These are phyloP conservation scores for Eragrostis curvula DNA, from an alignment of 176 grass and related monocot genomes.

Conservation along the genomic window DNA sequence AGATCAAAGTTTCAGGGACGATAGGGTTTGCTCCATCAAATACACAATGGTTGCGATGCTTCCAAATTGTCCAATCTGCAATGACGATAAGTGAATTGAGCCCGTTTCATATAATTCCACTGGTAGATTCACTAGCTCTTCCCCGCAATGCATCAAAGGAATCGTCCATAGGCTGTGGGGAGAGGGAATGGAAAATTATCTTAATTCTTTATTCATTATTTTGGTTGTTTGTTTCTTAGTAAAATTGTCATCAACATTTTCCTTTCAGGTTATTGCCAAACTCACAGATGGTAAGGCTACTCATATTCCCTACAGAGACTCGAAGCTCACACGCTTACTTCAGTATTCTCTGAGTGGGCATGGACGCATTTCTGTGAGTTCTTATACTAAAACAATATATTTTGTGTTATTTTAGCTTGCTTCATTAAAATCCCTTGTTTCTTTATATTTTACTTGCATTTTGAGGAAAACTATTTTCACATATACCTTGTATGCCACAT, in stretches of 20 bases:
- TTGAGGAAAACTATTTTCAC: slow-evolving; percentile 1
- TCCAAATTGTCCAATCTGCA: too few species aligned
- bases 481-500: slow-evolving; percentile 14
- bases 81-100: too few species aligned
- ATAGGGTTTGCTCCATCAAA: too few species aligned
- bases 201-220: slow-evolving; percentile 32
- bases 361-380: slow-evolving; percentile 93
- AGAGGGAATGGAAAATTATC: slow-evolving; percentile 5
- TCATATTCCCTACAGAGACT: slow-evolving; percentile 97
- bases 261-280: slow-evolving; percentile 86
- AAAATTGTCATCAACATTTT: slow-evolving; percentile 28
- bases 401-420: slow-evolving; percentile 27
- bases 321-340: slow-evolving; percentile 96
- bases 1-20: too few species aligned
- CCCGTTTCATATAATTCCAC: too few species aligned
- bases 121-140: too few species aligned
- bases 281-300: slow-evolving; percentile 97
- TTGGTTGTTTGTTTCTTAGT: slow-evolving; percentile 20
- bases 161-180: too few species aligned
- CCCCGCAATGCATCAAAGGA: too few species aligned
- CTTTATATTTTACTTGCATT: not conserved
- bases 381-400: slow-evolving; percentile 29
- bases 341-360: slow-evolving; percentile 96
- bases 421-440: not conserved
- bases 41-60: too few species aligned